Evolutionary conservation across 495 filamentous ascomycete species (phyloP).

Genomic region (Hypoxylon perforatum): DNA sequence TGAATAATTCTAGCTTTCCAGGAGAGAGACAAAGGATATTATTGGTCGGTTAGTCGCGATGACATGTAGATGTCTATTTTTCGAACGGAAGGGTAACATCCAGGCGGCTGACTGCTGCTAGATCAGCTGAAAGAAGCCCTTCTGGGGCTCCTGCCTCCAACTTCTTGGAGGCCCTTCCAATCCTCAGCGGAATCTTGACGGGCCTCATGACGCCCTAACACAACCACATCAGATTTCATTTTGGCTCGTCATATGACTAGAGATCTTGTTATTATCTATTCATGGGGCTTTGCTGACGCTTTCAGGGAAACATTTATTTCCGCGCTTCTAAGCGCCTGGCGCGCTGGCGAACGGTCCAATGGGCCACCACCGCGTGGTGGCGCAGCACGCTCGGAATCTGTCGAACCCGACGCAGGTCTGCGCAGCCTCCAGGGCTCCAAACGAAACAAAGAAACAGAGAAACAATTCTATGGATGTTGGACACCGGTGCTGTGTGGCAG

Average conservation of each 20-base stretch:
- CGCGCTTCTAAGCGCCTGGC: conserved; percentile 2
- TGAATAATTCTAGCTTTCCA: no score
- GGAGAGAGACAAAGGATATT: no score
- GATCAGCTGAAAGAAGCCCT: conserved; percentile 5
- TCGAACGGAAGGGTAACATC: conserved; percentile 17
- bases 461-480: conserved; percentile 3
- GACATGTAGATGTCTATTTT: conserved; percentile 26
- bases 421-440: no score
- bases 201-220: conserved; percentile 3
- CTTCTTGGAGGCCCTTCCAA: conserved; percentile 1
- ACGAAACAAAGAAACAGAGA: no score
- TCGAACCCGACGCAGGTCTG: no score
- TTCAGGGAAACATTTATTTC: conserved; percentile 9
- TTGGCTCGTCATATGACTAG: conserved; percentile 12
- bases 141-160: conserved; percentile 8
- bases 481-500: conserved; percentile 15
- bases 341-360: not conserved
- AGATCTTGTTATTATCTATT: not conserved
- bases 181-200: not conserved
- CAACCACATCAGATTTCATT: not conserved
- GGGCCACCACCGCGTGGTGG: conserved; percentile 8
- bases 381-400: conserved; percentile 11
- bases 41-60: conserved; percentile 10
- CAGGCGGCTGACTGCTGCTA: conserved; percentile 7
- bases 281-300: conserved; percentile 16